Percentiles rank a stretch among this genome's conserved stretches.
phyloP scores from a whole-genome alignment of 805 yeast species.

The Teunomyces panamensis region DNA sequence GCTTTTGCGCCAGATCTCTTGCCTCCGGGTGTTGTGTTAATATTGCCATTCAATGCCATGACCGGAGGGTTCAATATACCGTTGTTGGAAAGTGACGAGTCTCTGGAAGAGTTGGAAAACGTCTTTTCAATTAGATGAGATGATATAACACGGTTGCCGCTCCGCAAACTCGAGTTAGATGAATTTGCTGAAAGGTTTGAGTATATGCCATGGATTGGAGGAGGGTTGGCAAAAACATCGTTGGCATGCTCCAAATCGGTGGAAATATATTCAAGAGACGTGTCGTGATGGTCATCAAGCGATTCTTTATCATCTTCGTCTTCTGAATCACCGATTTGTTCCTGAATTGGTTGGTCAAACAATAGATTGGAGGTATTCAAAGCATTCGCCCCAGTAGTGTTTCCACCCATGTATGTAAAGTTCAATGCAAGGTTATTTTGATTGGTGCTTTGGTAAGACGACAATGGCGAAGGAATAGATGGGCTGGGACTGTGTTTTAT shows the following conservation, averaged over 20 bases:
- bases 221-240: conserved; percentile 17
- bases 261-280: conserved; percentile 7
- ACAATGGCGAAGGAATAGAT: conserved; percentile 15
- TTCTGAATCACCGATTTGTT: conserved; percentile 18
- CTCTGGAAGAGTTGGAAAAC: conserved; percentile 31
- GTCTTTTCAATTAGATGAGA: conserved; percentile 28
- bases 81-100: conserved; percentile 16
- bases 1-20: conserved; percentile 44
- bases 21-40: conserved; percentile 16
- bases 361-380: conserved; percentile 17
- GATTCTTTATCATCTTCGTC: conserved; percentile 19
- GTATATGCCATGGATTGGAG: conserved; percentile 23
- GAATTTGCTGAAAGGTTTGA: conserved; percentile 32
- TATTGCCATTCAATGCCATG: background rate
- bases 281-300: conserved; percentile 8
- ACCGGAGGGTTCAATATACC: conserved; percentile 4
- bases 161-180: conserved; percentile 29
- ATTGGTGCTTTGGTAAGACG: conserved; percentile 8
- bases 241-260: conserved; percentile 8
- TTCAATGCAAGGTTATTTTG: background rate
- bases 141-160: conserved; percentile 9
- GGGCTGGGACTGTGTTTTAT: conserved; percentile 16
- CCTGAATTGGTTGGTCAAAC: conserved; percentile 30
- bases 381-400: conserved; percentile 6
- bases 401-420: conserved; percentile 5